Percentiles rank a stretch among this genome's conserved stretches.
Conservation (phyloP, 148 eudicot genomes). For the Silene latifolia region DNA sequence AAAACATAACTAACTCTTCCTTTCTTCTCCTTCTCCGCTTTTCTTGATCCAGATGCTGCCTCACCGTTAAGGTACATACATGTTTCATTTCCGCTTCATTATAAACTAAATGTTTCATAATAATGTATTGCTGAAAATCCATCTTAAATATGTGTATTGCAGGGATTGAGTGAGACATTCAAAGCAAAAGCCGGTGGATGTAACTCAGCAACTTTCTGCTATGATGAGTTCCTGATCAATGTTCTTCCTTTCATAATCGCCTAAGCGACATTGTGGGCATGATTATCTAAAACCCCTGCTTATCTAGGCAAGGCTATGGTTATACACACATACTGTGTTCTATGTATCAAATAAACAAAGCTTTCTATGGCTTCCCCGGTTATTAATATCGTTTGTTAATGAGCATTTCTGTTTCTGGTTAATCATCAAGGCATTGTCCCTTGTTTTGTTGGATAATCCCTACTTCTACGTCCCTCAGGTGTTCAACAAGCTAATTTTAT, state of each 20-base stretch:
- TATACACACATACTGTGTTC: neutral
- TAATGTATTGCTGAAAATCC: neutral
- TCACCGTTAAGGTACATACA: slow-evolving; percentile 41
- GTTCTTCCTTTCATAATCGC: slow-evolving; percentile 73
- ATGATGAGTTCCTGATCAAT: slow-evolving; percentile 66
- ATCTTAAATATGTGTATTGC: slow-evolving; percentile 6
- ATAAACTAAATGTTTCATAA: neutral
- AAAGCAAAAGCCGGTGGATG: slow-evolving; percentile 54
- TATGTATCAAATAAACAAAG: slow-evolving; percentile 9
- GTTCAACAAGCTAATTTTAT: neutral
- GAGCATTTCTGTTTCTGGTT: neutral
- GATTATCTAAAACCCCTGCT: neutral
- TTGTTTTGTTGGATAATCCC: neutral
- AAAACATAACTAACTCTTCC: neutral
- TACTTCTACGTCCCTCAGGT: neutral
- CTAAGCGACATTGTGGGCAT: slow-evolving; percentile 10
- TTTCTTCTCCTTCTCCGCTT: neutral
- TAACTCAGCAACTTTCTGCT: slow-evolving; percentile 63
- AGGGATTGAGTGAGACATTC: slow-evolving; percentile 83
- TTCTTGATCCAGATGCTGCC: slow-evolving; percentile 57
- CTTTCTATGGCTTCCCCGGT: slow-evolving; percentile 1
- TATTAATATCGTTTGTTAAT: neutral
- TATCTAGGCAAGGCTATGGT: neutral
- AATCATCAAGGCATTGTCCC: neutral
- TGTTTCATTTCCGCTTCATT: neutral